These are phyloP conservation scores for Arthroderma uncinatum DNA, from an alignment of 2,329 filamentous ascomycete genomes.

Conservation along the genomic window DNA sequence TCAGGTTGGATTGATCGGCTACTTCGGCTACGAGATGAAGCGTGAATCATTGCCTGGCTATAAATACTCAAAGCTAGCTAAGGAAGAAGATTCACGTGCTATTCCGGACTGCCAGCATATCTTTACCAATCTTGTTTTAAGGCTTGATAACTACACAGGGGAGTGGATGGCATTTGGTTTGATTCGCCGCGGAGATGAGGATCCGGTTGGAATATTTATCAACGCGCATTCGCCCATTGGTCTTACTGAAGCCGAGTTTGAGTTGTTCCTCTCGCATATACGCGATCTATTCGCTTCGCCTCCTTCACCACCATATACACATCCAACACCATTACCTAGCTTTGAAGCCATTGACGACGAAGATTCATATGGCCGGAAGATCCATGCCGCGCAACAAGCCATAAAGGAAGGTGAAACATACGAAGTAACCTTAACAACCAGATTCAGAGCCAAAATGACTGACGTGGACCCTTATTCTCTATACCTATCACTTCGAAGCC, in stretches of 20 bases:
- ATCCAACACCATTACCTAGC: conserved; percentile 9
- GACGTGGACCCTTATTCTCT: conserved; percentile 30
- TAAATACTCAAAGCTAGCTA: neutral
- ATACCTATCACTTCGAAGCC: conserved; percentile 56
- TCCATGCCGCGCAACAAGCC: conserved; percentile 57
- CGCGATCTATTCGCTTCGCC: conserved; percentile 6
- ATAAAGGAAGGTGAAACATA: conserved; percentile 73
- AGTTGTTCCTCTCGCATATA: conserved; percentile 3
- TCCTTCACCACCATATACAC: conserved; percentile 1
- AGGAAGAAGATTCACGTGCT: neutral
- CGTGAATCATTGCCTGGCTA: conserved; percentile 14
- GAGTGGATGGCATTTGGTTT: conserved; percentile 13
- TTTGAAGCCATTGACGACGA: conserved; percentile 20
- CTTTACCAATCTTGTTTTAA: conserved; percentile 10
- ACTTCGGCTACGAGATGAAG: conserved; percentile 14
- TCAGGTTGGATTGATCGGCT: conserved; percentile 13
- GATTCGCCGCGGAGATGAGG: conserved; percentile 23
- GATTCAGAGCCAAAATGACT: conserved; percentile 50
- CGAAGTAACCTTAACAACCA: conserved; percentile 71
- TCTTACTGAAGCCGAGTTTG: conserved; percentile 10
- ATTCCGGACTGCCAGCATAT: conserved; percentile 13
- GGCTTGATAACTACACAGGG: conserved; percentile 13
- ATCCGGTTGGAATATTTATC: conserved; percentile 38
- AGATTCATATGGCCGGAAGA: conserved; percentile 52
- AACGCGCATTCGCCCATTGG: conserved; percentile 19